phyloP scores from a whole-genome alignment of 495 filamentous ascomycete genomes.

The Hypoxylon fuscum region DNA sequence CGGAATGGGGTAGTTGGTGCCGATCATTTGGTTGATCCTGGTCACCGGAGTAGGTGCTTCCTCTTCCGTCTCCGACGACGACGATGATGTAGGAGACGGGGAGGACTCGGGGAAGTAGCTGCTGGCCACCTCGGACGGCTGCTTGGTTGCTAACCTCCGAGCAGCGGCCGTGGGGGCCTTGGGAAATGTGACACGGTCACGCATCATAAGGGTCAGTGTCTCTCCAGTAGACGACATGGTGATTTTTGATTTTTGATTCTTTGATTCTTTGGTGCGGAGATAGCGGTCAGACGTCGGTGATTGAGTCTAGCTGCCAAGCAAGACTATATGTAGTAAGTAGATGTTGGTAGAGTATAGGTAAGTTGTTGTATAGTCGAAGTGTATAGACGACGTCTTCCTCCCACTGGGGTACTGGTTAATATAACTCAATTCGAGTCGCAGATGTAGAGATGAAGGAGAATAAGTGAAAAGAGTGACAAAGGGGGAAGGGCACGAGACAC shows the following conservation, averaged over 20 bases:
- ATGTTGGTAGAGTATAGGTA: background rate
- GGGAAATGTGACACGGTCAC: constrained; percentile 8
- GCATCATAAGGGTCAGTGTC: constrained; percentile 15
- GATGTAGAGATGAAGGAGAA: background rate
- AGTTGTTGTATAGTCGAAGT: constrained; percentile 5
- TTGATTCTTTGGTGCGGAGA: too few species aligned
- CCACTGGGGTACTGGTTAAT: constrained; percentile 20
- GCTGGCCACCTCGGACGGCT: constrained; percentile 24
- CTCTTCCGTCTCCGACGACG: constrained; percentile 29
- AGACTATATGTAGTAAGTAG: constrained; percentile 9
- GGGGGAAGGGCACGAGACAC: constrained; percentile 25
- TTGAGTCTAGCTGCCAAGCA: too few species aligned
- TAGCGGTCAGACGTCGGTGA: too few species aligned
- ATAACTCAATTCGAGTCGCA: background rate
- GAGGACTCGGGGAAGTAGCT: constrained; percentile 35
- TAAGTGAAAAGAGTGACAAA: constrained; percentile 1
- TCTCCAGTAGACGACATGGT: constrained; percentile 16
- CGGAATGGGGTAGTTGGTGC: constrained; percentile 35
- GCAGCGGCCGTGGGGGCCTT: constrained; percentile 9
- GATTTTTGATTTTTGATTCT: too few species aligned
- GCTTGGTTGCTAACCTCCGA: constrained; percentile 1
- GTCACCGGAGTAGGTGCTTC: constrained; percentile 8
- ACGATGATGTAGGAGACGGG: constrained; percentile 8
- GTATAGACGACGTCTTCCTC: constrained; percentile 23
- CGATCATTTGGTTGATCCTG: constrained; percentile 14